phyloP scores from a whole-genome alignment of 805 yeast species.

The Saturnispora gosingensis region DNA sequence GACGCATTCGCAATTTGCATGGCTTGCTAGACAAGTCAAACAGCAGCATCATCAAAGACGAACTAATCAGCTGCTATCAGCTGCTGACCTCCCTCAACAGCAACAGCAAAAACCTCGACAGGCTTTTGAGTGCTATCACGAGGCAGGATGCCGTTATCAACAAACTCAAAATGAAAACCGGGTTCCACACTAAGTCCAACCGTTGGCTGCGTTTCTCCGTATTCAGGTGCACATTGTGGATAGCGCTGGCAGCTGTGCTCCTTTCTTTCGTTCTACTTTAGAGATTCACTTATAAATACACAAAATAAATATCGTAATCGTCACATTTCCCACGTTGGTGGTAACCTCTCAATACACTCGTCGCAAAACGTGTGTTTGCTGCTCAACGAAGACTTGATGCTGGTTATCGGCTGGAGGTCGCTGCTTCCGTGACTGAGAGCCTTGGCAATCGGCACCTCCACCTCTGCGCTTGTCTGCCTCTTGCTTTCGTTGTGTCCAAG shows the following conservation, averaged over 20 bases:
- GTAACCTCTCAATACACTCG: slow-evolving; percentile 22
- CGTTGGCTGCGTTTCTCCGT: background rate
- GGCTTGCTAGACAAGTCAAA: background rate
- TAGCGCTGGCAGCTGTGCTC: background rate
- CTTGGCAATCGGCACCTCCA: background rate
- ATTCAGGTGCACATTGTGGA: background rate
- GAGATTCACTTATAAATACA: background rate
- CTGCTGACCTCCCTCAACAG: background rate
- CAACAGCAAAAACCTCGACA: background rate
- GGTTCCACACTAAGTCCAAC: background rate
- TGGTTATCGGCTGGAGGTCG: slow-evolving; percentile 8
- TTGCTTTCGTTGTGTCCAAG: slow-evolving; percentile 57
- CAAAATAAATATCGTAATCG: background rate
- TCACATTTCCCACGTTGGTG: slow-evolving; percentile 25
- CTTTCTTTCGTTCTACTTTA: background rate
- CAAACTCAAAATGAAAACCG: slow-evolving; percentile 10
- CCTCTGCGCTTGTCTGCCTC: background rate
- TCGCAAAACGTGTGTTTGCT: slow-evolving; percentile 15
- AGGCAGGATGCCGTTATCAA: slow-evolving; percentile 13
- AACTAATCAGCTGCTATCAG: slow-evolving; percentile 3
- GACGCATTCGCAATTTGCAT: background rate
- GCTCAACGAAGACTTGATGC: slow-evolving; percentile 1
- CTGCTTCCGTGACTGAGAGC: slow-evolving; percentile 1
- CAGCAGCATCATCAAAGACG: background rate
- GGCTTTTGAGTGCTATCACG: slow-evolving; percentile 9